Base-by-base conservation (phyloP, 108 stramenopile genomes). In the Fistulifera solaris region DNA sequence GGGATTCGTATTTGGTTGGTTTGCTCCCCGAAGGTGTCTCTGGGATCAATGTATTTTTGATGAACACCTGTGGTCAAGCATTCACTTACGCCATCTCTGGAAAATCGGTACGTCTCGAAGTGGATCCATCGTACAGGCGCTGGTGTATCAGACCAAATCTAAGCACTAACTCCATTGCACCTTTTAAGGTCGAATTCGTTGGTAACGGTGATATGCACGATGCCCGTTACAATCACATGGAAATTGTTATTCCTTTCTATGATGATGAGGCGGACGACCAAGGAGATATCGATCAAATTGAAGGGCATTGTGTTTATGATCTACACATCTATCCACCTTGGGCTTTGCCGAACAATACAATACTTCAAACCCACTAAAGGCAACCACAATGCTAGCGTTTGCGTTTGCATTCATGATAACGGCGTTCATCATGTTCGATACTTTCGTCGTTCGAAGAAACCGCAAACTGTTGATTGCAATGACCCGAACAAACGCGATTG, bases 301-400 rank as follows among this genome's bases (percentile, higher is more conserved):
- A 49, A 23, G n/a, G 25, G n/a, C 24, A 31, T 12, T 67, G 66
- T 53, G 17, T 35, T 10, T 72, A 66, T 43, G 19, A 27, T 5
- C 40, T 86, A 2, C 23, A 21, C 22, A 71, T 87, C 10, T 87
- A 83, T 56, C 85, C 85, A 72, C 77, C 11, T 42, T 70, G 42
- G 60, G 56, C 13, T 73, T 87, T 39, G 63, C 66, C 17, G 51
- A 65, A 27, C 48, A 68, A 44, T 80, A 75, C 54, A 45, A 66
- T 17, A 6, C 31, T 35, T 69, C 74, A 14, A 40, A 66, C 11
- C 50, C 42, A 27, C 70, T 81, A 10, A 53, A 40, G 0, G 53
- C 78, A 4, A 62, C 72, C 23, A 65, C 77, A 8, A 35, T 35
- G 31, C 31, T 35, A 6, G 31, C 8, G 6, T 6, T 45, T 11